Evolutionary conservation across 495 filamentous ascomycete species (phyloP), one percentile per base, ranked within the genome.

Genomic region (Apiosordaria backusii): DNA sequence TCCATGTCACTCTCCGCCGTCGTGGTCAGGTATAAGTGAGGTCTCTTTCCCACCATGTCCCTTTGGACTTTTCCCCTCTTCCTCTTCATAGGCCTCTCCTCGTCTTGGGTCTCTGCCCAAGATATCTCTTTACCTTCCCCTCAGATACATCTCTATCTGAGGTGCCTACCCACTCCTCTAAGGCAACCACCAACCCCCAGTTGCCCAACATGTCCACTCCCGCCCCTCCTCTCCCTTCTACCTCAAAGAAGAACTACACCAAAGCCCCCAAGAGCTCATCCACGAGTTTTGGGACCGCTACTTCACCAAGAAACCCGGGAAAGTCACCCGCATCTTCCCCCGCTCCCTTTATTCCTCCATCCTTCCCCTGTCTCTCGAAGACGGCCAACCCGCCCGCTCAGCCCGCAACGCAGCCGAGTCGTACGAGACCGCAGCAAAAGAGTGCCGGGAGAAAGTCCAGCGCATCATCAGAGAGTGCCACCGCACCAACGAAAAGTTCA

Each of bases 201-300:
- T 26, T 79, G 65, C 85, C 80, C 82, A 92, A 82, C 74, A 86
- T 86, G 72, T 85, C 86, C 53, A 83, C 77, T 71, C 92, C 89
- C 29, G 81, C 81, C 71, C 85, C 89, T 66, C 93, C 89, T 81
- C 88, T 45, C 35, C 35, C 72, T 86, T 89, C 21, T 9, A 87
- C 86, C 66, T 91, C 87, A 6, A 90, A 88, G 3, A 92, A 50
- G 29, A 27, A 61, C 26, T 61, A 29, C 75, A 70, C 79, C 77
- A 77, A 35, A 70, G 87, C 19, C 91, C 91, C 16, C 92, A 96
- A 75, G 81, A 87, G 67, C 82, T 80, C 15, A 81, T 96, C 50
- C 87, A 90, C 69, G 85, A 89, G 63, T 94, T 94, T 78, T 96
- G 92, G 92, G 75, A 82, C 54, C 88, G 86, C 60, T 95, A 94